Evolutionary conservation across 2,329 filamentous ascomycete genomes (phyloP).

Genomic region (Diaporthe velutina): DNA sequence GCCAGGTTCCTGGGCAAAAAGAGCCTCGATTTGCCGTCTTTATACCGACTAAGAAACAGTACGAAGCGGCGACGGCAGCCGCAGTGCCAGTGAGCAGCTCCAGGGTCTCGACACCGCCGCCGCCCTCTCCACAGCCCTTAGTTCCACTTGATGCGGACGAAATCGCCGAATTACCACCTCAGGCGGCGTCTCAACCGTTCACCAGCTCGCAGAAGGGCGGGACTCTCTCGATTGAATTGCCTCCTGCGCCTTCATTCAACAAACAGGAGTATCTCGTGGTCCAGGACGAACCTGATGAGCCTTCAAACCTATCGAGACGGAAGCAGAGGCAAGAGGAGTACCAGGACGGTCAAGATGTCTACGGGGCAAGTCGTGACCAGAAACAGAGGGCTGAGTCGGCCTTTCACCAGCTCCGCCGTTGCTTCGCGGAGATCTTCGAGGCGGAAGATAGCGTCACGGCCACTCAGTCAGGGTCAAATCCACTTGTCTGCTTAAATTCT

Average conservation of each 20-base stretch:
- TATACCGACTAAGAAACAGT: constrained; percentile 58
- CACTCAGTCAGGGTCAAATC: constrained; percentile 66
- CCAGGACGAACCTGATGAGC: constrained; percentile 60
- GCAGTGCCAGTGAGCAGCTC: neutral
- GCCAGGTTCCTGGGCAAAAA: constrained; percentile 51
- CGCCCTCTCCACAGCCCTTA: constrained; percentile 47
- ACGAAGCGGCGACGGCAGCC: constrained; percentile 40
- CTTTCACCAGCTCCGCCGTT: constrained; percentile 76
- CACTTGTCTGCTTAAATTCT: constrained; percentile 66
- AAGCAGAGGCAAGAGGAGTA: constrained; percentile 66
- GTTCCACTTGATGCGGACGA: neutral
- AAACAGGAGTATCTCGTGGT: constrained; percentile 66
- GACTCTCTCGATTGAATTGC: constrained; percentile 63
- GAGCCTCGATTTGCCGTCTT: constrained; percentile 60
- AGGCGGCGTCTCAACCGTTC: constrained; percentile 38
- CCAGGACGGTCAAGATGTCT: constrained; percentile 67
- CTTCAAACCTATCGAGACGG: constrained; percentile 61
- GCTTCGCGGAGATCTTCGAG: constrained; percentile 80
- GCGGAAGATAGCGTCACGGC: constrained; percentile 78
- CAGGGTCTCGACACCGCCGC: constrained; percentile 41
- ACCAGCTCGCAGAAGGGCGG: constrained; percentile 38
- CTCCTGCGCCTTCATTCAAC: constrained; percentile 56
- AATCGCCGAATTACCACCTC: constrained; percentile 12
- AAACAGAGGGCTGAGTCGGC: constrained; percentile 84
- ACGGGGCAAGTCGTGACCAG: constrained; percentile 79